Percentiles rank a stretch among this genome's conserved stretches.
These are phyloP conservation scores for Fulvia fulva DNA, from an alignment of 2,329 filamentous ascomycete genomes.

Conservation along the genomic window DNA sequence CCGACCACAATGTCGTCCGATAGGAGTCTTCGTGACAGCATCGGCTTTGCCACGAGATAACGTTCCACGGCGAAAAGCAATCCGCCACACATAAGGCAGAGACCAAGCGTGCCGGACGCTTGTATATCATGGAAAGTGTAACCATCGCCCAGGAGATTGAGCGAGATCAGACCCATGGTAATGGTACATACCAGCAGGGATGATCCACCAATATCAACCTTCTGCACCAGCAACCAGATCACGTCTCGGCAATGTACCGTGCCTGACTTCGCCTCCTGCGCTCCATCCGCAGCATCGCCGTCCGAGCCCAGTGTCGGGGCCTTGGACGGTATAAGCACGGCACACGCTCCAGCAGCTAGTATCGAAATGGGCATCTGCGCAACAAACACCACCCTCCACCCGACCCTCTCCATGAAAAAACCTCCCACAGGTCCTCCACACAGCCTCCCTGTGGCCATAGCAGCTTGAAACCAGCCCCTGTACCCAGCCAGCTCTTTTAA, in stretches of 20 bases:
- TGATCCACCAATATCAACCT: slow-evolving; percentile 1
- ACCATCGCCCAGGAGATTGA: background rate
- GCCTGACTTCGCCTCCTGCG: background rate
- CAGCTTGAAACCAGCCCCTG: slow-evolving; percentile 1
- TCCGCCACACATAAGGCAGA: background rate
- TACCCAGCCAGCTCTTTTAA: slow-evolving; percentile 1
- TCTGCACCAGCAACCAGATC: background rate
- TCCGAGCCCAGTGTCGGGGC: background rate
- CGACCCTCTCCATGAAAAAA: background rate
- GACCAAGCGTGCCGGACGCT: background rate
- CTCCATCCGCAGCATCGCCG: background rate
- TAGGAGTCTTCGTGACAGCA: slow-evolving; percentile 2
- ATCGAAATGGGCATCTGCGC: slow-evolving; percentile 1
- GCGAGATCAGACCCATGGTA: background rate
- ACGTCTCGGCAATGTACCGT: background rate
- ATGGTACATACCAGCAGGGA: slow-evolving; percentile 3
- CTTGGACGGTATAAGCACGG: background rate
- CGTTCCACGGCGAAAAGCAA: background rate
- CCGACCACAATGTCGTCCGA: background rate
- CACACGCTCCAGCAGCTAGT: background rate
- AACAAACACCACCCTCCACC: background rate
- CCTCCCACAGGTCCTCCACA: slow-evolving; percentile 2
- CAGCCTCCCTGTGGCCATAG: background rate
- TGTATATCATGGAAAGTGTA: background rate
- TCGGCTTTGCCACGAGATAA: background rate